Base-by-base conservation (phyloP, 768 basidiomycete genomes). In the Cubamyces lactineus region DNA sequence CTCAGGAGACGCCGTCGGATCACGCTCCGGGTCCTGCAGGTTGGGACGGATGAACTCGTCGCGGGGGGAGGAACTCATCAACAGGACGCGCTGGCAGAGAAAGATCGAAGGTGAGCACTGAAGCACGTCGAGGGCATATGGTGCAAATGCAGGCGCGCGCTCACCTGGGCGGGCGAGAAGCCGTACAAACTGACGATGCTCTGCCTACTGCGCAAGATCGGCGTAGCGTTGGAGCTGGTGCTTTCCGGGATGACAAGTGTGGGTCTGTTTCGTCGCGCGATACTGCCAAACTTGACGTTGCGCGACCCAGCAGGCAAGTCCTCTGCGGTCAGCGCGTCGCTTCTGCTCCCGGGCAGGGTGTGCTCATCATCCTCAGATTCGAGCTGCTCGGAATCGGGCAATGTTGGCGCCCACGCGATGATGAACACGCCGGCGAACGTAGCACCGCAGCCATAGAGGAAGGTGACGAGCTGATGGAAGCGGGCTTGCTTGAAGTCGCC, bases 391-490 rank as follows among this genome's bases (percentile, higher is more conserved):
- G 70, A 69, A 13, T 56, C 49, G 21, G 67, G 70, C 24, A 64
- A 53, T 16, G 67, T 52, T 16, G 85, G 80, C 2, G 82, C 78
- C 81, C 86, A 88, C 5, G 94, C 90, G 62, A 96, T 89, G 59
- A 96, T 84, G 72, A 92, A 93, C 2, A 97, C 94, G 0, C 95
- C 96, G 7, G 85, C 76, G 67, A 96, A 96, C 1, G 94, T 96
- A n/a, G 94, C 89, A 0, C 82, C 85, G 72, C 91, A 92, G 53
- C 94, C 94, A 71, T 94, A 94, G 21, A 92, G 69, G 74, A 95
- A 95, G 6, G 89, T 92, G 50, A 94, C 79, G 61, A 91, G 82
- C 69, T 90, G 85, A 72, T 94, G 89, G 72, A 94, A 91, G 11
- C 84, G 83, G 13, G 92, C 87, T 62, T 84, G 85, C 66, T 85